These are phyloP conservation scores for Umbelopsis sp. DNA, from an alignment of 371 early-diverging fungal genomes.

Conservation along the genomic window DNA sequence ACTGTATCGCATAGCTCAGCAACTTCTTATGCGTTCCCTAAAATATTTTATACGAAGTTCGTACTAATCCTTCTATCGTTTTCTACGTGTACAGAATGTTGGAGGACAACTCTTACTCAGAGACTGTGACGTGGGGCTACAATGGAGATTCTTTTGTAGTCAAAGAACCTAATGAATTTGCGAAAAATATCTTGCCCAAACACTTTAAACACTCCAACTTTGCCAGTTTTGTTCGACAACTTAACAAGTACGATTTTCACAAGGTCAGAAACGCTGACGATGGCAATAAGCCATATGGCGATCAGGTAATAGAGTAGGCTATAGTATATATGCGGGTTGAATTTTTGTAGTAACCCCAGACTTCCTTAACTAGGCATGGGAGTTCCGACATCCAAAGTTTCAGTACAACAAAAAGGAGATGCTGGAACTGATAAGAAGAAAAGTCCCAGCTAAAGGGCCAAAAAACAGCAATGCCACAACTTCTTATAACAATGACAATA, in stretches of 20 bases:
- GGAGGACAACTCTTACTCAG: slow-evolving; percentile 66
- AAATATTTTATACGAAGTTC: background rate
- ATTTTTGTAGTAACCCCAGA: background rate
- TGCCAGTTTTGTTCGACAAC: slow-evolving; percentile 92
- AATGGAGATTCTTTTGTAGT: slow-evolving; percentile 87
- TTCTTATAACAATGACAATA: background rate
- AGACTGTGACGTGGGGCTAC: slow-evolving; percentile 74
- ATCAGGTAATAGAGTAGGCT: slow-evolving; percentile 48
- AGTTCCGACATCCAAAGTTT: slow-evolving; percentile 78
- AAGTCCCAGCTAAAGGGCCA: slow-evolving; percentile 45
- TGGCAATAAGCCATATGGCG: slow-evolving; percentile 61
- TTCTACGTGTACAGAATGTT: slow-evolving; percentile 53
- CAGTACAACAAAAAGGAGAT: slow-evolving; percentile 62
- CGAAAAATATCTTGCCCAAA: slow-evolving; percentile 73
- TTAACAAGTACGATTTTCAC: slow-evolving; percentile 96
- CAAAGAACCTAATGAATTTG: slow-evolving; percentile 74
- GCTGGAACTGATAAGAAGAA: slow-evolving; percentile 42
- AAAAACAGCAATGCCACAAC: background rate
- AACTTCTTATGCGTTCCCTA: background rate
- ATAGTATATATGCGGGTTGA: background rate
- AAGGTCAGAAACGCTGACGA: slow-evolving; percentile 72
- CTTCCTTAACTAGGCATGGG: slow-evolving; percentile 59
- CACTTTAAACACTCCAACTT: slow-evolving; percentile 94
- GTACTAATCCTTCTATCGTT: background rate
- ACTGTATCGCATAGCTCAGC: too few species aligned